Evolutionary conservation across 257 asterid species (phyloP), one percentile per base, ranked within the genome.

Genomic region (Leptodermis oblonga): DNA sequence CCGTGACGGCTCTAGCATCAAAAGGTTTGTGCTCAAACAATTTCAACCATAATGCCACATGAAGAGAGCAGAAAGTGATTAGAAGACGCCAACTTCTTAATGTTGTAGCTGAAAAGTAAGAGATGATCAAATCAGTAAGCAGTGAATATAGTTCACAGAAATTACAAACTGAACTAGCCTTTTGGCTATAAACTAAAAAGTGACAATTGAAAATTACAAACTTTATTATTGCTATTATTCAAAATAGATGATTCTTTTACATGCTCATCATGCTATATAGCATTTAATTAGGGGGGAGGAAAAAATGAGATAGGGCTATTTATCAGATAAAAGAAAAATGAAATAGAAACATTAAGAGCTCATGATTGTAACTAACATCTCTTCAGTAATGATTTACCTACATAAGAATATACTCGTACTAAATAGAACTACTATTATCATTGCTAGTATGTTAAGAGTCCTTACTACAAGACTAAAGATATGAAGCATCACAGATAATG

Each of bases 71-170:
- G 82, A 90, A 90, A 34, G 97, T 90, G 65, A 90, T 96, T 45
- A 88, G 90, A 76, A 90, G 97, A 85, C 88, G 95, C 97, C 97
- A 90, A 80, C 97, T 90, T 68, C 96, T 90, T 81, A 90, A 83
- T 56, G 95, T 90, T 49, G 97, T 90, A 77, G 97, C 97, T 89
- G 92, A 74, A 73, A 69, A 60, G 62, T 66, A 79, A 79, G 58
- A 77, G 71, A 59, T 74, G 9, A 72, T 66, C 76, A 67, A 73
- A 62, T 61, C 45, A 79, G 63, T 64, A 65, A 67, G 60, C 18
- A 31, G 22, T 3, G 20, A 17, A 45, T 36, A 18, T 11, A 41
- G 28, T 34, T 12, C 18, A 41, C 23, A n/a, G 28, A 14, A 18
- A 4, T 22, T n/a, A 39, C 37, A 49, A 10, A 30, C 8, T 61